These are phyloP conservation scores for Aspergillus hortae DNA, from an alignment of 2,329 filamentous ascomycete species.

Conservation along the genomic window DNA sequence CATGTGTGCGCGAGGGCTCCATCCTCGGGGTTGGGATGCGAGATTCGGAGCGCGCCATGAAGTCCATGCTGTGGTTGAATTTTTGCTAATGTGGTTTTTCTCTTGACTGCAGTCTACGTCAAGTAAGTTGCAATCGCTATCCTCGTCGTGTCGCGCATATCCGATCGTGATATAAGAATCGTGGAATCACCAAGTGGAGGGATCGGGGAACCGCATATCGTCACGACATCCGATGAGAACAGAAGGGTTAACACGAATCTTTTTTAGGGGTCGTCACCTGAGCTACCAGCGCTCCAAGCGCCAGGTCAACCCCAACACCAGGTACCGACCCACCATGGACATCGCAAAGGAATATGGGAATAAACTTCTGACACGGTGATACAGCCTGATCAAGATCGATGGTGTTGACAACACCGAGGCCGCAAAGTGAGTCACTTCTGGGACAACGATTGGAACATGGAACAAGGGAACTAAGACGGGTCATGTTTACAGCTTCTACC, in stretches of 20 bases:
- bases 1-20: conserved; percentile 10
- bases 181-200: conserved; percentile 3
- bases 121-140: conserved; percentile 63
- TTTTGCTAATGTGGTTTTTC: conserved; percentile 28
- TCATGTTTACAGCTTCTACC: conserved; percentile 67
- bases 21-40: conserved; percentile 6
- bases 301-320: conserved; percentile 83
- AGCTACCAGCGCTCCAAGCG: conserved; percentile 96
- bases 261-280: conserved; percentile 86
- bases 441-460: neutral
- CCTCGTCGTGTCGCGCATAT: conserved; percentile 20
- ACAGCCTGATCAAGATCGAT: conserved; percentile 94
- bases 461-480: conserved; percentile 19
- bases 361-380: conserved; percentile 23
- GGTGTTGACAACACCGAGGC: conserved; percentile 87
- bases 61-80: neutral
- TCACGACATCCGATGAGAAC: conserved; percentile 7
- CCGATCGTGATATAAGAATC: conserved; percentile 15
- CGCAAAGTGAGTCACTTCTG: conserved; percentile 62
- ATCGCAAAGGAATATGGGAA: conserved; percentile 8
- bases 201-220: conserved; percentile 11
- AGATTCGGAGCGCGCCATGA: conserved; percentile 7
- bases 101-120: conserved; percentile 67
- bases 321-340: conserved; percentile 27
- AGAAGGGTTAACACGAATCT: conserved; percentile 33